A percentile compares a stretch with the other conserved stretches of the same genome.
Conservation (phyloP, 306 rosid species). For the Vigna unguiculata region DNA sequence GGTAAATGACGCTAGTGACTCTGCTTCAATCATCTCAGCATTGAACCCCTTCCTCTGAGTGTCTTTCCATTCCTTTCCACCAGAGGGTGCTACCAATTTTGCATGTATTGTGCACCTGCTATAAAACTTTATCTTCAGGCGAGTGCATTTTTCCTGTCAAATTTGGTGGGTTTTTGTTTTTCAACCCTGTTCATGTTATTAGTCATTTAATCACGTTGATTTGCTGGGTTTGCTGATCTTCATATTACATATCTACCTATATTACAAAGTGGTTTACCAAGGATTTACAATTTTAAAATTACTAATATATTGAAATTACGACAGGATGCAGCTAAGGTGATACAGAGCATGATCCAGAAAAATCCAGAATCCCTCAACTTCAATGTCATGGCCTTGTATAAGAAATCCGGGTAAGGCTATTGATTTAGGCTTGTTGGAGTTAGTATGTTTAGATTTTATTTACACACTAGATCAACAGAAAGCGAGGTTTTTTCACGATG, state of each 20-base stretch:
- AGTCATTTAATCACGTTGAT: no score
- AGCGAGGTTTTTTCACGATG: neutral
- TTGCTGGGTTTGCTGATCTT: neutral
- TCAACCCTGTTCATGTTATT: neutral
- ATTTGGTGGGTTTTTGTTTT: constrained; percentile 9
- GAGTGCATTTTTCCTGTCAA: neutral
- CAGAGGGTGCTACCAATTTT: neutral
- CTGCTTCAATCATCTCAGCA: neutral
- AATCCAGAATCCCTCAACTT: constrained; percentile 76
- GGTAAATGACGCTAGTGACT: neutral
- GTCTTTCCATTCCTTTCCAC: neutral
- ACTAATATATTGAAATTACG: constrained; percentile 3
- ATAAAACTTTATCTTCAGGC: no score
- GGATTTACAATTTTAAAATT: neutral
- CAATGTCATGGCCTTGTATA: constrained; percentile 80
- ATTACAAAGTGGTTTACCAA: neutral
- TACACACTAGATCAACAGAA: neutral
- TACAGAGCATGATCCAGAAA: constrained; percentile 68
- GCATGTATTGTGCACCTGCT: constrained; percentile 3
- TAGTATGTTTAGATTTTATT: neutral
- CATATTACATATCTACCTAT: neutral
- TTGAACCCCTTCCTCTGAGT: neutral
- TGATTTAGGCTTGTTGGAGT: constrained; percentile 4
- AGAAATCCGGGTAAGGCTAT: constrained; percentile 52
- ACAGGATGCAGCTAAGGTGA: constrained; percentile 87